Conservation (phyloP, 2,329 filamentous ascomycete species). For the Penicillium occitanis region DNA sequence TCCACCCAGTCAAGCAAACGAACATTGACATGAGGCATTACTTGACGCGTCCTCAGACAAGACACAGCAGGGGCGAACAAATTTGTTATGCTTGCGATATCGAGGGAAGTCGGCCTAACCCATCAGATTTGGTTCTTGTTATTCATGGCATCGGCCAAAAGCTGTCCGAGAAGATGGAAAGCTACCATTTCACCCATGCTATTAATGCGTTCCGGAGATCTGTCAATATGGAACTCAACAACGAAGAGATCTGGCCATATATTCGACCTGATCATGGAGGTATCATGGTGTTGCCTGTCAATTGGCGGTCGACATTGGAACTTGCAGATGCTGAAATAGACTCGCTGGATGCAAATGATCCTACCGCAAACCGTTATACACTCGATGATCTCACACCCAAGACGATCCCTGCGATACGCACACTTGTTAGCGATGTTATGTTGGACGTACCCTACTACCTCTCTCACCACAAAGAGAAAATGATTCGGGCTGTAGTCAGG, state of each 20-base stretch:
- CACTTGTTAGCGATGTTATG: constrained; percentile 96
- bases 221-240: constrained; percentile 79
- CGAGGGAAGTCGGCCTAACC: constrained; percentile 64
- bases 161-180: constrained; percentile 88
- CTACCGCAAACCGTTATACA: constrained; percentile 61
- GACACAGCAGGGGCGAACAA: constrained; percentile 32
- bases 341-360: constrained; percentile 55
- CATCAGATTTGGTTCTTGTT: constrained; percentile 85
- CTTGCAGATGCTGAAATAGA: constrained; percentile 75
- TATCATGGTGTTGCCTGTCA: constrained; percentile 91
- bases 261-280: constrained; percentile 77
- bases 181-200: constrained; percentile 94
- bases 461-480: constrained; percentile 91
- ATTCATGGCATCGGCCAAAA: constrained; percentile 97
- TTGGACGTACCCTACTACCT: constrained; percentile 97
- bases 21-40: constrained; percentile 44
- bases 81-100: constrained; percentile 59
- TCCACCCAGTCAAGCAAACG: constrained; percentile 58
- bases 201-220: constrained; percentile 87
- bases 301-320: constrained; percentile 86
- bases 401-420: constrained; percentile 87
- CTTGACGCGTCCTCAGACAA: constrained; percentile 41
- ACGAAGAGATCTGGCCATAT: constrained; percentile 69
- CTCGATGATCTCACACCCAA: constrained; percentile 89
- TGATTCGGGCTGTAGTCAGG: constrained; percentile 82